These are phyloP conservation scores for Amanita thiersii DNA, from an alignment of 768 basidiomycete species.

Conservation along the genomic window DNA sequence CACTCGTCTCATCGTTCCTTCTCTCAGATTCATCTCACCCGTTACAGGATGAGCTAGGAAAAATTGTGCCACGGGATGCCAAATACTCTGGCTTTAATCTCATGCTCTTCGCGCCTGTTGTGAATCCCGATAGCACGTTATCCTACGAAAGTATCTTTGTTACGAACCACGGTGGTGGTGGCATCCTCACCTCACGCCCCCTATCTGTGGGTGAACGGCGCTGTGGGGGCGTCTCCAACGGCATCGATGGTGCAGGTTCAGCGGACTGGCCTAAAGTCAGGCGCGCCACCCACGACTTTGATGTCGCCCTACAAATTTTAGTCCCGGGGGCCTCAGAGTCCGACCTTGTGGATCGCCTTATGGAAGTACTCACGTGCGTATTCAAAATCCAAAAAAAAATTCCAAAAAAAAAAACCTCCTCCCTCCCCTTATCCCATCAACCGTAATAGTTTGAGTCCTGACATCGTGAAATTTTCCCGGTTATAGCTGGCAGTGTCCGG, in stretches of 20 bases:
- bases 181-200: constrained; percentile 42
- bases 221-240: constrained; percentile 67
- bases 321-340: constrained; percentile 34
- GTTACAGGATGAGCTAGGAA: constrained; percentile 41
- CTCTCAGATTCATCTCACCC: constrained; percentile 37
- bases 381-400: too few species aligned
- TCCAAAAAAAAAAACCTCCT: too few species aligned
- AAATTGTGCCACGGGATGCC: constrained; percentile 37
- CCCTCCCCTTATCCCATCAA: too few species aligned
- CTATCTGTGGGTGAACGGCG: constrained; percentile 41
- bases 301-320: constrained; percentile 29
- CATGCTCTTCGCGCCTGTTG: constrained; percentile 48
- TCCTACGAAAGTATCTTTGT: constrained; percentile 47
- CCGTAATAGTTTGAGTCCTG: constrained; percentile 11
- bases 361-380: constrained; percentile 65
- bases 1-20: constrained; percentile 62
- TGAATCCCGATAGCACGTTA: constrained; percentile 21
- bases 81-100: constrained; percentile 79
- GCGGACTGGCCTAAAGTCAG: constrained; percentile 70
- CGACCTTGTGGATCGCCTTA: constrained; percentile 48
- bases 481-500: constrained; percentile 39
- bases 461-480: constrained; percentile 20
- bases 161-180: constrained; percentile 69
- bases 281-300: constrained; percentile 43
- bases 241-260: constrained; percentile 55